These are phyloP conservation scores for Penicillium diatomitis DNA, from an alignment of 495 filamentous ascomycete genomes.

Conservation along the genomic window DNA sequence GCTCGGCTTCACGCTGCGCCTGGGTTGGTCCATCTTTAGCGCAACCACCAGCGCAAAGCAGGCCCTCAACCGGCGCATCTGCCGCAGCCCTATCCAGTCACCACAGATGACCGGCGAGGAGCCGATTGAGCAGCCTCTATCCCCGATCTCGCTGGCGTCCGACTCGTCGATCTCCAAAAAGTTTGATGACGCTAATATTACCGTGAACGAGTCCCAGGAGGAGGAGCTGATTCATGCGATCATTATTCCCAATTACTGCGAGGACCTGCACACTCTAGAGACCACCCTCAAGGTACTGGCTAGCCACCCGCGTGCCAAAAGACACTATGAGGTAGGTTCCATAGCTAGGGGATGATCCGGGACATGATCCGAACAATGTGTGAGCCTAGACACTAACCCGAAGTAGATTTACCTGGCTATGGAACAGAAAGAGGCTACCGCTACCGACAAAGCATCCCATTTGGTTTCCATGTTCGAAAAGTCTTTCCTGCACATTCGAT, in stretches of 20 bases:
- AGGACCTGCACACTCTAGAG: slow-evolving; percentile 53
- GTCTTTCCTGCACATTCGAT: slow-evolving; percentile 50
- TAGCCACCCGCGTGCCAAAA: slow-evolving; percentile 51
- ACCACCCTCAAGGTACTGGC: slow-evolving; percentile 59
- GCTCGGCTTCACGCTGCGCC: slow-evolving; percentile 22
- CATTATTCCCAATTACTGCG: slow-evolving; percentile 61
- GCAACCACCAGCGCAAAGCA: slow-evolving; percentile 14
- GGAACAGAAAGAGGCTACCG: slow-evolving; percentile 50
- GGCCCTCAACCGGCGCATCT: slow-evolving; percentile 17
- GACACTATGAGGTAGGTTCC: slow-evolving; percentile 53
- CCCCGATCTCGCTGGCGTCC: slow-evolving; percentile 5
- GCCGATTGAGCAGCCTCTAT: slow-evolving; percentile 3
- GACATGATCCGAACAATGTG: background rate
- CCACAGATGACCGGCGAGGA: background rate
- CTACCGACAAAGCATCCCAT: slow-evolving; percentile 43
- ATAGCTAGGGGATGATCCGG: background rate
- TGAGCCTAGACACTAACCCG: background rate
- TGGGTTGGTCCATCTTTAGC: slow-evolving; percentile 20
- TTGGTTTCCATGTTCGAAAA: slow-evolving; percentile 47
- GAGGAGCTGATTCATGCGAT: slow-evolving; percentile 50
- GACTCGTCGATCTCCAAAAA: slow-evolving; percentile 6
- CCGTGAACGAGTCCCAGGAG: slow-evolving; percentile 5
- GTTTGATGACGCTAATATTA: background rate
- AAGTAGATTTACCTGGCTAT: slow-evolving; percentile 60
- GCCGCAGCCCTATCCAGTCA: background rate